Evolutionary conservation across 73 alveolate genomes (phyloP).

Genomic region (Chromera velia): DNA sequence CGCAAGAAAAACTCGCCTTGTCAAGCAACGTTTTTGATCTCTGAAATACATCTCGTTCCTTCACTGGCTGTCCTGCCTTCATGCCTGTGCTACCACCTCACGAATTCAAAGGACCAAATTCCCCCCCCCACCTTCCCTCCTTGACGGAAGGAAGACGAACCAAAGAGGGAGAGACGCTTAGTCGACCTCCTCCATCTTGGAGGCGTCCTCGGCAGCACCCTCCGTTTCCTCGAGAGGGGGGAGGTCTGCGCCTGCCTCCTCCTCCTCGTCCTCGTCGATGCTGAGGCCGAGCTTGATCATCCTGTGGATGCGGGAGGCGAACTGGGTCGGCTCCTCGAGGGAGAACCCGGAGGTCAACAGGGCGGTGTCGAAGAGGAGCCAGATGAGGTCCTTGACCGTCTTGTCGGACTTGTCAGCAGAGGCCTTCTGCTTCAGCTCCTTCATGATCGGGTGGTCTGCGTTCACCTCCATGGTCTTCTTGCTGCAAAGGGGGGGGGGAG

Average conservation of each 20-base stretch:
- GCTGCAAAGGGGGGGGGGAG: too few relatives aligned
- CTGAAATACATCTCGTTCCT: too few relatives aligned
- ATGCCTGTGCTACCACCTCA: too few relatives aligned
- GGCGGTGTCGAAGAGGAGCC: conserved; percentile 94
- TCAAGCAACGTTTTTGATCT: too few relatives aligned
- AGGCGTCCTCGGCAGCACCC: conserved; percentile 53
- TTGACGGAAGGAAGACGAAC: too few relatives aligned
- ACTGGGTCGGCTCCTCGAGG: conserved; percentile 87
- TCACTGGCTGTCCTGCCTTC: too few relatives aligned
- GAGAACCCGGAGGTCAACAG: conserved; percentile 93
- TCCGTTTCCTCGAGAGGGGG: conserved; percentile 59
- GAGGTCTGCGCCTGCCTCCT: conserved; percentile 40
- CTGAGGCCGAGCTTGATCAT: conserved; percentile 93
- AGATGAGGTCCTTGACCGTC: conserved; percentile 92
- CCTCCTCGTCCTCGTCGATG: conserved; percentile 74
- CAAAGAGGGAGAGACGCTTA: too few relatives aligned
- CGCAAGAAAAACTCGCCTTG: too few relatives aligned
- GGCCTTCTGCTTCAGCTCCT: conserved; percentile 85
- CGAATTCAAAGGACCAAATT: too few relatives aligned
- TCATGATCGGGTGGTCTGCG: conserved; percentile 85
- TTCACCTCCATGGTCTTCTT: conserved; percentile 87
- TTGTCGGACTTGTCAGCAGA: conserved; percentile 86
- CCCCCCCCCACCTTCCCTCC: too few relatives aligned
- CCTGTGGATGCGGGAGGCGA: conserved; percentile 93
- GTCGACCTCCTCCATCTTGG: conserved; percentile 73